Evolutionary conservation across 768 basidiomycete genomes (phyloP), one percentile per base, ranked within the genome.

Genomic region (Chalciporus pseudorubinellus): DNA sequence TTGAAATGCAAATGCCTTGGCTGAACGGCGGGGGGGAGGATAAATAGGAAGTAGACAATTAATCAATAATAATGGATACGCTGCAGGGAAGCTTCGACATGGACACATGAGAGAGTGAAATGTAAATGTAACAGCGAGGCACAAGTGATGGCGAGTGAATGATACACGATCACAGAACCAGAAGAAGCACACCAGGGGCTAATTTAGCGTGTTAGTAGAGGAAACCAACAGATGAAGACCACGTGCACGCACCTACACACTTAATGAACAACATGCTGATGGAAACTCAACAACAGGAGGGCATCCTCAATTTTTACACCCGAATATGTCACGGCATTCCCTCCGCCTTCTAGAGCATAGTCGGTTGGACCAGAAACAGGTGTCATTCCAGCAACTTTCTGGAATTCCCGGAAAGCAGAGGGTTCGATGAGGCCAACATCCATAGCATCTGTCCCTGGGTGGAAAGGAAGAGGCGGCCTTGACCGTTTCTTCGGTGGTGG

Each of bases 241-340:
- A 31, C 12, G 20, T 29, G 41, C 16, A 58, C 59, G 12, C 53
- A 67, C 66, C 60, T 62, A 59, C 53, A 59, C 22, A 55, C 42
- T 74, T 72, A 83, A 53, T 79, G 82, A 57, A 80, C 78, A 56
- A 76, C 74, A 58, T 84, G 81, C 41, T 84, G 81, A 61, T 86
- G 83, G 73, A 91, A 91, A 65, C 81, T 82, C 56, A 91, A 75
- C 46, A 91, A 73, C 36, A 91, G 69, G 28, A 87, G 69, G 4
- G 88, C 88, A 59, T 91, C 88, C 67, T 89, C 88, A 46, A 87
- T 74, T 61, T 76, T 82, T 54, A 87, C 80, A 43, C 82, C 82
- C 51, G 75, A 77, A 53, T 68, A 76, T 39, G 61, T 68, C 43
- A 59, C 50, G 12, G 71, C 61, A 42, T 56, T 58, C 61, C 62